A percentile compares a stretch with the other conserved stretches of the same genome.
Conservation (phyloP, 345 rosid genomes). For the Abelmoschus esculentus region DNA sequence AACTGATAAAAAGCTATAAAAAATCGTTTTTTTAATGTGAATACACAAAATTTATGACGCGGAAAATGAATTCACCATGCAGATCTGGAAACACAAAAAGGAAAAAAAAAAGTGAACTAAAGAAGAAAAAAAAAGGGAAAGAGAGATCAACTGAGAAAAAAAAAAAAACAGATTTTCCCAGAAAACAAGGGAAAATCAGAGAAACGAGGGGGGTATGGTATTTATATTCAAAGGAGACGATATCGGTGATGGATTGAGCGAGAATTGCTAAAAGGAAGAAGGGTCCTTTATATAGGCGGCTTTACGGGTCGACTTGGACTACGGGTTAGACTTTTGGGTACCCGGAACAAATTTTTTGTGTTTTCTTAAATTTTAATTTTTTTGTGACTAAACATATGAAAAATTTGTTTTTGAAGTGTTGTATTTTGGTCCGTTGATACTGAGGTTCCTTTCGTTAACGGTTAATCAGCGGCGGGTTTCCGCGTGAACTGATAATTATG, state of each 20-base stretch:
- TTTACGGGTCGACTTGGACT: conserved; percentile 8
- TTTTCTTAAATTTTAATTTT: background rate
- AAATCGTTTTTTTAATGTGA: no score
- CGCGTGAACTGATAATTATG: conserved; percentile 34
- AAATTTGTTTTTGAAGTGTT: background rate
- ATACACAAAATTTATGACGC: no score
- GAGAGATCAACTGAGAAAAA: no score
- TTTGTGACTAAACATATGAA: background rate
- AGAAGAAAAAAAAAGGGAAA: no score
- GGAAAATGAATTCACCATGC: no score
- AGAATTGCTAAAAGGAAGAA: conserved; percentile 42
- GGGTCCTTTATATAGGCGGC: conserved; percentile 38
- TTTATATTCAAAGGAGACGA: conserved; percentile 8
- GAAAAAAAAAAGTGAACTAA: no score
- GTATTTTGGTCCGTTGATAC: background rate
- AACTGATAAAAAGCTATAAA: no score
- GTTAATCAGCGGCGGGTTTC: conserved; percentile 46
- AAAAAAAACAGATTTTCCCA: no score
- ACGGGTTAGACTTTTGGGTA: conserved; percentile 16
- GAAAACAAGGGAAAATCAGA: conserved; percentile 19
- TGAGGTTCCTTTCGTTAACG: conserved; percentile 14
- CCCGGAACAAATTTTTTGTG: conserved; percentile 9
- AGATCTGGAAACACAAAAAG: background rate
- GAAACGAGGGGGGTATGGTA: conserved; percentile 6
- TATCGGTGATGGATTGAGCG: conserved; percentile 30